These are phyloP conservation scores for Penicillium sp. DNA, from an alignment of 2,329 filamentous ascomycete genomes.

Conservation along the genomic window DNA sequence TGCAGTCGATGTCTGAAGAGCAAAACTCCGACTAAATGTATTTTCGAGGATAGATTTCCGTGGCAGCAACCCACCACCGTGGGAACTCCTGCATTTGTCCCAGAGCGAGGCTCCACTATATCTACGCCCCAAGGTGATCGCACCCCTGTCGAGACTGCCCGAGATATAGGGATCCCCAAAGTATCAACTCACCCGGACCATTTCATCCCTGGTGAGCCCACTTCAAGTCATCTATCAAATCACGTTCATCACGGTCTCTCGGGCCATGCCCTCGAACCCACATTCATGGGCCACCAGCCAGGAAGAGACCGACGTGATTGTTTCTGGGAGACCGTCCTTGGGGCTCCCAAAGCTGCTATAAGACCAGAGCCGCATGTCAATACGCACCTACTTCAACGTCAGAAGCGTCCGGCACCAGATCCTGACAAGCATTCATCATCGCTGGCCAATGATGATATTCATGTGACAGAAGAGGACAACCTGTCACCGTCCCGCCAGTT, in stretches of 20 bases:
- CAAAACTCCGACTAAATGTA: slow-evolving; percentile 37
- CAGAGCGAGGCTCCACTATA: slow-evolving; percentile 26
- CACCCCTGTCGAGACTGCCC: slow-evolving; percentile 25
- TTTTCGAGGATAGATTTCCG: slow-evolving; percentile 44
- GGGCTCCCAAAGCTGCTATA: slow-evolving; percentile 35
- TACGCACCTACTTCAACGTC: slow-evolving; percentile 31
- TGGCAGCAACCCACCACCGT: slow-evolving; percentile 43
- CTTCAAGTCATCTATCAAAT: slow-evolving; percentile 8
- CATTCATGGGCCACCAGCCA: slow-evolving; percentile 9
- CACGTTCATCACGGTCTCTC: slow-evolving; percentile 6
- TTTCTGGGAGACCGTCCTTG: slow-evolving; percentile 39
- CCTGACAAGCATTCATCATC: slow-evolving; percentile 1
- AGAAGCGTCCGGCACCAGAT: slow-evolving; percentile 17
- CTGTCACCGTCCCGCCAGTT: slow-evolving; percentile 35
- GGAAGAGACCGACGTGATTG: slow-evolving; percentile 31
- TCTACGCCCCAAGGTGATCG: slow-evolving; percentile 24
- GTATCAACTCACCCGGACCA: slow-evolving; percentile 25
- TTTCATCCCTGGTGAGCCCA: slow-evolving; percentile 12
- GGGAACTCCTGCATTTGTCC: slow-evolving; percentile 24
- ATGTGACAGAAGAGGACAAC: slow-evolving; percentile 22
- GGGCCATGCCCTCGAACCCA: slow-evolving; percentile 2
- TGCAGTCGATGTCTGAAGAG: slow-evolving; percentile 45
- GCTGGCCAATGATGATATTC: slow-evolving; percentile 12
- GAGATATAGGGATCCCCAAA: slow-evolving; percentile 34
- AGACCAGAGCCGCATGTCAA: slow-evolving; percentile 35